Percentiles rank a stretch among this genome's conserved stretches.
Conservation (phyloP, 129 eudicot genomes). For the Chrysanthemum makinoi region DNA sequence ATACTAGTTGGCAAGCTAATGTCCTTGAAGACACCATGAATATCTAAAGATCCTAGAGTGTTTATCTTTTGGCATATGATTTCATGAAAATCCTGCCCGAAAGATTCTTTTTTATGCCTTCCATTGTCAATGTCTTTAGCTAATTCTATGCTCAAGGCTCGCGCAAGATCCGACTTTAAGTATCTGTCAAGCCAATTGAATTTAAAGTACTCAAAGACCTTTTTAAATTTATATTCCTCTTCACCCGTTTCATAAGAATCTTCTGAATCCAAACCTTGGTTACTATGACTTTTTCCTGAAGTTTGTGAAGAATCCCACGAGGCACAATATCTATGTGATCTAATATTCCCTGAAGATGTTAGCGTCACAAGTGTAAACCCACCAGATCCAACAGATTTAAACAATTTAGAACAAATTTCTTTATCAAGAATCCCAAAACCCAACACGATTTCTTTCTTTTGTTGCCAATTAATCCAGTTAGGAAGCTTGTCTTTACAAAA, state of each 20-base stretch:
- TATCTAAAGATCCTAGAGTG: constrained; percentile 25
- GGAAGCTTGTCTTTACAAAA: constrained; percentile 52
- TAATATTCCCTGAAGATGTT: constrained; percentile 69
- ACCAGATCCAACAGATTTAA: constrained; percentile 40
- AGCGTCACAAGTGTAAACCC: constrained; percentile 65
- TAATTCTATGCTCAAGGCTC: constrained; percentile 30
- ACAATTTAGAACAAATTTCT: constrained; percentile 37
- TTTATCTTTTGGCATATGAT: constrained; percentile 48
- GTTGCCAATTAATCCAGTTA: constrained; percentile 60
- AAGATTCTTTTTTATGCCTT: constrained; percentile 11
- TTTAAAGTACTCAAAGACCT: constrained; percentile 39
- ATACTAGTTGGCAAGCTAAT: constrained; percentile 55
- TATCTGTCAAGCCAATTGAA: constrained; percentile 48
- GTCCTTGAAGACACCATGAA: constrained; percentile 41
- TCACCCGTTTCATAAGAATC: constrained; percentile 37
- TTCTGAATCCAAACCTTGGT: constrained; percentile 27
- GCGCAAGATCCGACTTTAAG: constrained; percentile 36
- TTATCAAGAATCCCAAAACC: constrained; percentile 64
- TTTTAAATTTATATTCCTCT: constrained; percentile 35
- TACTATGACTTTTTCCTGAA: constrained; percentile 37
- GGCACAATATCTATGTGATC: constrained; percentile 55
- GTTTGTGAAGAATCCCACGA: constrained; percentile 39
- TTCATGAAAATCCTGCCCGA: constrained; percentile 39
- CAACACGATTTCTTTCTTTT: constrained; percentile 56
- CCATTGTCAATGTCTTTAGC: constrained; percentile 6